Base-by-base conservation (phyloP, 2,329 filamentous ascomycete species). In the Fusarium coicis region DNA sequence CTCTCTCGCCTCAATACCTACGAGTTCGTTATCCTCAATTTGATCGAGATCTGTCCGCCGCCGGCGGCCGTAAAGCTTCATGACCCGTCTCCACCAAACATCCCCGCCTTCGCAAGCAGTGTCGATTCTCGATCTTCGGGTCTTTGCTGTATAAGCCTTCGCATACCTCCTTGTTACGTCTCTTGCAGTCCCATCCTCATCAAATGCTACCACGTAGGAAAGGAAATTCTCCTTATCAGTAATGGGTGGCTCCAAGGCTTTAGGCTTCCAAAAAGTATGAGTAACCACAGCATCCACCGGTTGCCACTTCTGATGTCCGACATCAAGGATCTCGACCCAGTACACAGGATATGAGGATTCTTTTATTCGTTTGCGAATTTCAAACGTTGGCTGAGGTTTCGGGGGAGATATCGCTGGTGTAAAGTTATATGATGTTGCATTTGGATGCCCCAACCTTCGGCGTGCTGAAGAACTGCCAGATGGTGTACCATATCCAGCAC, bases 251-350 rank as follows among this genome's bases (percentile, higher is more conserved):
- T 99, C 96, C 34, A 99, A 85, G 52, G 89, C 91, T 36, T 87
- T 88, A 0, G 94, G 90, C 68, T 93, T 95, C 79, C 91, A 93
- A 61, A 97, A 90, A 0, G 73, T 93, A 62, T 89, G 87, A 0
- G 95, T 97, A 4, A 96, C 94, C 1, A 98, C 82, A 0, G 95
- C 91, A 79, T 99, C 96, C 42, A 96, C 90, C 0, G 94, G 89
- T 62, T 97, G 89, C 96, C 96, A 99, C 84, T 94, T 97, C 79
- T 98, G 93, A 72, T 94, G 90, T 1, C 93, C 93, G 59, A 91
- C 86, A 72, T 98, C 95, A 73, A 97, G 93, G 7, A 94, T 92
- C 83, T 99, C 96, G 2, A 98, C 92, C 96, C 96, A 99, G 79
- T 95, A 98, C 7, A 98, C 87, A 0, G 96, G 96, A 77, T 92